Conservation (phyloP, 345 rosid genomes). For the Acer campestre region DNA sequence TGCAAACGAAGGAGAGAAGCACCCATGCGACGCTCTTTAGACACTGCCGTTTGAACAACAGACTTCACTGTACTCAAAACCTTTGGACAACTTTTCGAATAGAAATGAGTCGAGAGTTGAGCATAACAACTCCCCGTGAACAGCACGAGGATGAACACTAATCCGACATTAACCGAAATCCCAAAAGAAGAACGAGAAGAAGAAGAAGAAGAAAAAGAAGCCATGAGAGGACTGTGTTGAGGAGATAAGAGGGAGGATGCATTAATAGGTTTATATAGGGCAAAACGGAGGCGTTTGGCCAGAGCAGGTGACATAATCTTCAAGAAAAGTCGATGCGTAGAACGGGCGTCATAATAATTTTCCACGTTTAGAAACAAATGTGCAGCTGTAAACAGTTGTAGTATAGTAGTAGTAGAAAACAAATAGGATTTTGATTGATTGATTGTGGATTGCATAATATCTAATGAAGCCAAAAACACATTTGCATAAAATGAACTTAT, state of each 20-base stretch:
- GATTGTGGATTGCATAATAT: slow-evolving; percentile 6
- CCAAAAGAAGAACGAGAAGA: neutral
- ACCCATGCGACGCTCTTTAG: slow-evolving; percentile 53
- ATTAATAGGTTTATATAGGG: slow-evolving; percentile 12
- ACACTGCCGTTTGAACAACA: slow-evolving; percentile 41
- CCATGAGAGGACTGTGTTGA: neutral
- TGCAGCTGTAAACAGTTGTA: neutral
- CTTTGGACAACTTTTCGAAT: slow-evolving; percentile 50
- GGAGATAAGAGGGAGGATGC: neutral
- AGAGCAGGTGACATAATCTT: slow-evolving; percentile 25
- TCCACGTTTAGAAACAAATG: slow-evolving; percentile 12
- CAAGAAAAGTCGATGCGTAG: slow-evolving; percentile 18
- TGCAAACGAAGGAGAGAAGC: slow-evolving; percentile 52
- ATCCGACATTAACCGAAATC: neutral
- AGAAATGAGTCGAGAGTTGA: slow-evolving; percentile 45
- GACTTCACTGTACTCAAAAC: slow-evolving; percentile 34
- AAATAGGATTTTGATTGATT: slow-evolving; percentile 24
- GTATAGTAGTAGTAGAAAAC: neutral
- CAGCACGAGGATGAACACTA: slow-evolving; percentile 24
- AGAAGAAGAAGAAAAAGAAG: neutral
- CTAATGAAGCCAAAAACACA: slow-evolving; percentile 13
- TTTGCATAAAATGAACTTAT: neutral
- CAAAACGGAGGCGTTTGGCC: slow-evolving; percentile 4
- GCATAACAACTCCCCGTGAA: slow-evolving; percentile 37
- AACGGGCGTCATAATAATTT: neutral